phyloP scores from a whole-genome alignment of 495 filamentous ascomycete species.

The Cairneyella variabilis region DNA sequence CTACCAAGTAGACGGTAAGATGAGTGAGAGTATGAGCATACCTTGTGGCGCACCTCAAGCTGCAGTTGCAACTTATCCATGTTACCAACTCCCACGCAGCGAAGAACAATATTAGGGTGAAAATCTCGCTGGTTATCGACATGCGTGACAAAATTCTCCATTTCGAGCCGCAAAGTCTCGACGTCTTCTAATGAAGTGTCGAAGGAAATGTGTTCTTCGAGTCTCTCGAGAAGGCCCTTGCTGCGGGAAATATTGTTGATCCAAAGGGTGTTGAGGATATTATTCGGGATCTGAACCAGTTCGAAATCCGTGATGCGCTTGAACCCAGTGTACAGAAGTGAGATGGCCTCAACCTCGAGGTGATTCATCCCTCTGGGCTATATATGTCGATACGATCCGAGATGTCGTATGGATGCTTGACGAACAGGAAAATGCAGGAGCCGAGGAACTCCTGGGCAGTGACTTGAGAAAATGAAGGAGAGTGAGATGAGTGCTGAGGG shows the following conservation, averaged over 20 bases:
- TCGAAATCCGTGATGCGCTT: slow-evolving; percentile 59
- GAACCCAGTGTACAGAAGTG: slow-evolving; percentile 75
- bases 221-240: slow-evolving; percentile 66
- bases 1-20: no score
- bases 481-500: slow-evolving; percentile 70
- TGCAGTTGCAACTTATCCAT: slow-evolving; percentile 69
- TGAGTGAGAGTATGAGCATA: no score
- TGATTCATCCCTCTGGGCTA: slow-evolving; percentile 65
- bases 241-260: slow-evolving; percentile 75
- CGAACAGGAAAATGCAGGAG: slow-evolving; percentile 79
- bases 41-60: slow-evolving; percentile 52
- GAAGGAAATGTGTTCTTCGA: slow-evolving; percentile 61
- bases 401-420: slow-evolving; percentile 68
- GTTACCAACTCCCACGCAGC: slow-evolving; percentile 61
- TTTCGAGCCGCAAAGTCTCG: slow-evolving; percentile 59
- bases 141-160: slow-evolving; percentile 55
- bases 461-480: slow-evolving; percentile 70
- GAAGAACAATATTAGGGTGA: slow-evolving; percentile 59
- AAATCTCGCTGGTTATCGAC: slow-evolving; percentile 73
- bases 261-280: slow-evolving; percentile 70
- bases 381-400: slow-evolving; percentile 72
- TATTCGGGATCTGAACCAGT: slow-evolving; percentile 71
- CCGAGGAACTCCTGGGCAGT: slow-evolving; percentile 77
- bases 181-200: slow-evolving; percentile 71
- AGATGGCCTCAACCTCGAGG: slow-evolving; percentile 72